Evolutionary conservation across 495 filamentous ascomycete genomes (phyloP), one percentile per base, ranked within the genome.

Genomic region (Penicillium fimorum): DNA sequence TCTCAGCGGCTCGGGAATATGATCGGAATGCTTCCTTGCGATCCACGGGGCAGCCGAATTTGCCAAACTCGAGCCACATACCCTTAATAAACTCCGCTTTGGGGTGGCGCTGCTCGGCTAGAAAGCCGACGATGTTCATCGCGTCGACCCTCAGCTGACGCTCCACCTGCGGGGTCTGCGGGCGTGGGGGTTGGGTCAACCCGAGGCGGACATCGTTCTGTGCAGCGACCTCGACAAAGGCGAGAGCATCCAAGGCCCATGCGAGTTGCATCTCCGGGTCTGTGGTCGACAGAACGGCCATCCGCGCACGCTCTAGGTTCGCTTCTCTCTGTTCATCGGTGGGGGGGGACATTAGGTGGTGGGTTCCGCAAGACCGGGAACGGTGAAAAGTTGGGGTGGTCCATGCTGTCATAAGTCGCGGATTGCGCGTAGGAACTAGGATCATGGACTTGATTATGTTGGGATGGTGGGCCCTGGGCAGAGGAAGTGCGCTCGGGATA

Each of bases 61-160:
- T 96, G 55, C 94, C 94, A 76, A 97, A 97, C 70, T 98, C 94
- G 32, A 96, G 79, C 95, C 94, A 97, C 82, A 94, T 97, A 52
- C 90, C 90, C 69, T 85, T 86, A 77, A 98, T 90, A 67, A 97
- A 97, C 60, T 92, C 87, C 5, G 95, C 94, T 66, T 93, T 92
- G 46, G 94, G 94, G 63, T 98, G 94, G 57, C 86, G 84, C 71
- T 98, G 94, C 37, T 90, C 88, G 22, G 93, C 88, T 27, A 98
- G 77, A 68, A 97, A 96, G 53, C 79, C 80, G 47, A 96, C 87
- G 55, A 98, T 90, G 64, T 90, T 96, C 70, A 97, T 82, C 12
- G 95, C 94, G 71, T 98, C 94, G 22, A 86, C 74, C 38, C 87
- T 84, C 56, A 98, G 73, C 60, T 95, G 89, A 61, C 92, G 93